A percentile compares a stretch with the other conserved stretches of the same genome.
phyloP scores from a whole-genome alignment of 176 grass and related monocot species.

The Paspalum notatum region DNA sequence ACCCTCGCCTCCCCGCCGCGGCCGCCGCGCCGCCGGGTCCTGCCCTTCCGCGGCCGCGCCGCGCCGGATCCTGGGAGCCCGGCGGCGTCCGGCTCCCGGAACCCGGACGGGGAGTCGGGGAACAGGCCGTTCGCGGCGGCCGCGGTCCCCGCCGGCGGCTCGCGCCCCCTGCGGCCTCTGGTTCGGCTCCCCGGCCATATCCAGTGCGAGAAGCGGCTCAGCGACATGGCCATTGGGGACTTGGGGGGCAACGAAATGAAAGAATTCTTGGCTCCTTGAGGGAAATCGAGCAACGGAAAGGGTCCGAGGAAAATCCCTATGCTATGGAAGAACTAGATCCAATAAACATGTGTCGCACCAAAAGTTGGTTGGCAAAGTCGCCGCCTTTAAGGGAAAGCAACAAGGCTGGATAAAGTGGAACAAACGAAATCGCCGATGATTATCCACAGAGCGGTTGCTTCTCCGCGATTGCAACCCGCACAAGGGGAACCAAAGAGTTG shows the following conservation, averaged over 20 bases:
- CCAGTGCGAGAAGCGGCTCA: conserved; percentile 61
- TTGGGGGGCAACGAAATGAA: conserved; percentile 4
- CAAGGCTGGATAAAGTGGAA: conserved; percentile 20
- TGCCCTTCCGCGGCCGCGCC: conserved; percentile 37
- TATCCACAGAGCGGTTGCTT: not conserved
- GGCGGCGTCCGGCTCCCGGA: conserved; percentile 48
- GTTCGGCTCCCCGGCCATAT: conserved; percentile 43
- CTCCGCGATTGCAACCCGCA: not conserved
- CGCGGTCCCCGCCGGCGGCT: conserved; percentile 9
- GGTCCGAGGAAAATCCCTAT: not conserved
- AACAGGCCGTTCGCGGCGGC: conserved; percentile 13
- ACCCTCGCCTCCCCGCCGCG: conserved; percentile 31
- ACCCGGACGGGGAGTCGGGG: conserved; percentile 60
- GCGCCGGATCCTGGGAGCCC: conserved; percentile 12
- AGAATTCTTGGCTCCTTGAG: not conserved
- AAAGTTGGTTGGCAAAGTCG: not conserved
- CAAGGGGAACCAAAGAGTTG: conserved; percentile 26
- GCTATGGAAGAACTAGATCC: conserved; percentile 34
- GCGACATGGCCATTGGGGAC: conserved; percentile 47
- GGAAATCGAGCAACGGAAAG: conserved; percentile 12
- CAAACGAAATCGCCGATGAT: conserved; percentile 17
- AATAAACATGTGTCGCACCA: conserved; percentile 13
- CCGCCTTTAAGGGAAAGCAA: conserved; percentile 29
- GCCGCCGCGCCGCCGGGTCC: conserved; percentile 26
- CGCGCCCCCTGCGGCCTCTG: conserved; percentile 9